Base-by-base conservation (phyloP, 192 early-diverging fungal genomes). In the Coemansia sp. region DNA sequence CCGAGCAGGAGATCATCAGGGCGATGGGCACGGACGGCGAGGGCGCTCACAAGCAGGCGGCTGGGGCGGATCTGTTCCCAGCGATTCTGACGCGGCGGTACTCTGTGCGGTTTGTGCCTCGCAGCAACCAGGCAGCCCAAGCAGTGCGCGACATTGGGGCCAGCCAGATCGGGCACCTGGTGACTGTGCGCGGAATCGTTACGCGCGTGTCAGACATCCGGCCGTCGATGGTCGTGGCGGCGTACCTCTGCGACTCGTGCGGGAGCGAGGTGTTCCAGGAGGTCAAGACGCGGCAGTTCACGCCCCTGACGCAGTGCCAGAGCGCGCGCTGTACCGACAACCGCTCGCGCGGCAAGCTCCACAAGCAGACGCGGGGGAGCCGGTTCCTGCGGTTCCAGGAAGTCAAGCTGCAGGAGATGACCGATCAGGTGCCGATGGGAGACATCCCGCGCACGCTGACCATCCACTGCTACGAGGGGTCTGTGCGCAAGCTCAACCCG, bases 371-470 rank as follows among this genome's bases (percentile, higher is more conserved):
- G 9, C 89, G 95, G 60, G 94, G 92, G 27, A 93, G 88, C 67
- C 94, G 95, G 65, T 95, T 99, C 69, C 71, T 94, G 75, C 90
- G 91, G 67, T 97, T 96, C 84, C 97, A 99, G 80, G 97, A 99
- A 77, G 91, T 97, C 69, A 94, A 94, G 76, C 69, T 99, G 58
- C 97, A 99, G 81, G 97, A 99, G 76, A 77, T 95, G 86, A 91
- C 95, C 24, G 95, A 99, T 81, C 97, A 99, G 90, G 94, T 99
- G 19, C 97, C 97, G 58, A 95, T 97, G 78, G 97, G 97, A 65
- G 95, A 97, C 78, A 99, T 99, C 77, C 97, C 97, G 65, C 89
- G 97, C 46, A 88, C 92, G 32, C 96, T 99, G 89, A 94, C 91
- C n/a, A 85, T 99, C 29, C 91, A 98, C 76, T 78, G 96, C 40